Evolutionary conservation across 2,329 filamentous ascomycete species (phyloP).

Genomic region (Ophiostoma sp.): DNA sequence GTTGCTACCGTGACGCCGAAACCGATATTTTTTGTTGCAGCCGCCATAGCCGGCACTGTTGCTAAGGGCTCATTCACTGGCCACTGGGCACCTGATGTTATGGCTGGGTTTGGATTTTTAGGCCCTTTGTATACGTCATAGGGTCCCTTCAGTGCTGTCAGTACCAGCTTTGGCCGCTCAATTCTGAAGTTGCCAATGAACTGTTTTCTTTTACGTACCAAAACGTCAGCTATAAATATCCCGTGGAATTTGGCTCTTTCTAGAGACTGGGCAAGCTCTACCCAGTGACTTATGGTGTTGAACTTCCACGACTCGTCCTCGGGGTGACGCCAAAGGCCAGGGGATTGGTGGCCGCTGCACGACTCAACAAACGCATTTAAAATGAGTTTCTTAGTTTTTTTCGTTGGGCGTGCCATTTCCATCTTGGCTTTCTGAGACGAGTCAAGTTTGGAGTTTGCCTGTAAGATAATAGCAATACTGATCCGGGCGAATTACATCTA

Average conservation of each 20-base stretch:
- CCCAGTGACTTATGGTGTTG: conserved; percentile 41
- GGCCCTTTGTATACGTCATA: conserved; percentile 19
- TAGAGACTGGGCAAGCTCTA: conserved; percentile 8
- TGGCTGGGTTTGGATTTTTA: not conserved
- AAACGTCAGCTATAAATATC: conserved; percentile 17
- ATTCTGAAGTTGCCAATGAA: not conserved
- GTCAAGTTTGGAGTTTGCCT: too few relatives aligned
- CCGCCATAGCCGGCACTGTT: conserved; percentile 22
- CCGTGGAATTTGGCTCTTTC: conserved; percentile 12
- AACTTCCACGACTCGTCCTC: conserved; percentile 58
- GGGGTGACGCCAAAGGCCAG: conserved; percentile 55
- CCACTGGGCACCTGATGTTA: conserved; percentile 12
- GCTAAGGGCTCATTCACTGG: conserved; percentile 14
- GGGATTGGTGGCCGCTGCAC: conserved; percentile 45
- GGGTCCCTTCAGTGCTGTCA: not conserved
- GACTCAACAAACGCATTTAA: conserved; percentile 22
- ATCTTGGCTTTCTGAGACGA: not conserved
- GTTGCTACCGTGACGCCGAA: conserved; percentile 22
- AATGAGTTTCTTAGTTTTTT: conserved; percentile 16
- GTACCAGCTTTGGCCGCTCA: too few relatives aligned
- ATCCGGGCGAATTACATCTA: too few relatives aligned
- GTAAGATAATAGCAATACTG: too few relatives aligned
- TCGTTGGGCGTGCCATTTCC: not conserved
- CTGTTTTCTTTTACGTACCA: not conserved
- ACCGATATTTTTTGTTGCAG: conserved; percentile 20